These are phyloP conservation scores for Silene latifolia DNA, from an alignment of 148 eudicot species.

Conservation along the genomic window DNA sequence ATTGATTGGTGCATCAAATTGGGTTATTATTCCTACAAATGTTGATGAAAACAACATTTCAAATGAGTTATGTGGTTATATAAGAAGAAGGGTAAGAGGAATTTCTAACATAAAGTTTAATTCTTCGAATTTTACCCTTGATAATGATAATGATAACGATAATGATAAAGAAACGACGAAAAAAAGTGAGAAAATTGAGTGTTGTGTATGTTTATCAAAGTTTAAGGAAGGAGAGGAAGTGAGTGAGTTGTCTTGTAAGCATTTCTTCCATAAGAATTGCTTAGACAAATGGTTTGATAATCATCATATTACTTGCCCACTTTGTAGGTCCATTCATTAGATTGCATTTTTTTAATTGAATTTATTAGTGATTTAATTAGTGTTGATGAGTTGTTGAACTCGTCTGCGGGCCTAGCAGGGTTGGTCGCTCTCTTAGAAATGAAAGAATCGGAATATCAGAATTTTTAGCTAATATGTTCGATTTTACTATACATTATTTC, in stretches of 20 bases:
- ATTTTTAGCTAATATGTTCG: too few relatives aligned
- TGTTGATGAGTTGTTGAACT: too few relatives aligned
- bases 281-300: slow-evolving; percentile 72
- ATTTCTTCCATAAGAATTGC: slow-evolving; percentile 70
- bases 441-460: too few relatives aligned
- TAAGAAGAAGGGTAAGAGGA: slow-evolving; percentile 17
- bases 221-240: slow-evolving; percentile 63
- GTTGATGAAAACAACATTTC: slow-evolving; percentile 27
- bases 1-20: slow-evolving; percentile 23
- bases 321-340: slow-evolving; percentile 57
- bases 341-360: background rate
- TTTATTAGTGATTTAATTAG: too few relatives aligned
- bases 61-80: slow-evolving; percentile 2
- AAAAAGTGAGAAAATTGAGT: slow-evolving; percentile 16
- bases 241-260: slow-evolving; percentile 72
- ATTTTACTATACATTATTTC: too few relatives aligned
- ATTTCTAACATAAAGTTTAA: slow-evolving; percentile 37
- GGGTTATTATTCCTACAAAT: slow-evolving; percentile 12
- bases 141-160: background rate
- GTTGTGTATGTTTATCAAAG: slow-evolving; percentile 58
- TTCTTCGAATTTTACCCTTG: slow-evolving; percentile 11
- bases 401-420: too few relatives aligned
- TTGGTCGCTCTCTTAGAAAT: too few relatives aligned
- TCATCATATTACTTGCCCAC: slow-evolving; percentile 65
- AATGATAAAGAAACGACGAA: too few relatives aligned